These are phyloP conservation scores for Aspergillus avenaceus DNA, from an alignment of 495 filamentous ascomycete species.

Conservation along the genomic window DNA sequence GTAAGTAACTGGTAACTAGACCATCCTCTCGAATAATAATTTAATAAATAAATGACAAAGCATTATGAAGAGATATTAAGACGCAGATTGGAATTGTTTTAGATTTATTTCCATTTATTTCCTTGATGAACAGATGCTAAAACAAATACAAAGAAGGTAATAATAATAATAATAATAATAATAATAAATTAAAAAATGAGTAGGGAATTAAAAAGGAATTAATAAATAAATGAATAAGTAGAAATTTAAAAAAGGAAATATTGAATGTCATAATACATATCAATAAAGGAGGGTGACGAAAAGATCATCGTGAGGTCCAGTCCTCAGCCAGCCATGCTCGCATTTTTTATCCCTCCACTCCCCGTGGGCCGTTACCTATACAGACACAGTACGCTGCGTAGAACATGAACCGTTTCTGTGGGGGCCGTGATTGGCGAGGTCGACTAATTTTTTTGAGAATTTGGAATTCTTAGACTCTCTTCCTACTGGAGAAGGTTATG, in stretches of 20 bases:
- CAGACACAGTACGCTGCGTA: too few relatives aligned
- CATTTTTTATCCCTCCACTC: constrained; percentile 14
- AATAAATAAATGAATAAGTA: background rate
- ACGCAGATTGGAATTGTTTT: too few relatives aligned
- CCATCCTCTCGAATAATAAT: too few relatives aligned
- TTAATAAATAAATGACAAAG: background rate
- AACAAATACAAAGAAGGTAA: too few relatives aligned
- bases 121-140: too few relatives aligned
- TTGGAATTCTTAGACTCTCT: constrained; percentile 21
- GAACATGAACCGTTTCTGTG: constrained; percentile 20
- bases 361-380: constrained; percentile 20
- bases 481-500: constrained; percentile 11
- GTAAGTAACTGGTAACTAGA: constrained; percentile 7
- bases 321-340: constrained; percentile 14
- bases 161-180: too few relatives aligned
- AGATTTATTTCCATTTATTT: background rate
- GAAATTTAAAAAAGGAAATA: constrained; percentile 1
- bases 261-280: constrained; percentile 5
- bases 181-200: too few relatives aligned
- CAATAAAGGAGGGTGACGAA: constrained; percentile 7
- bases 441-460: constrained; percentile 13
- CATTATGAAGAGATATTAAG: background rate
- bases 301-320: constrained; percentile 1
- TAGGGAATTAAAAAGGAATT: background rate
- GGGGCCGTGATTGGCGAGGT: constrained; percentile 21